These are phyloP conservation scores for Sarocladiaceae sp. DNA, from an alignment of 2,329 filamentous ascomycete species.

Conservation along the genomic window DNA sequence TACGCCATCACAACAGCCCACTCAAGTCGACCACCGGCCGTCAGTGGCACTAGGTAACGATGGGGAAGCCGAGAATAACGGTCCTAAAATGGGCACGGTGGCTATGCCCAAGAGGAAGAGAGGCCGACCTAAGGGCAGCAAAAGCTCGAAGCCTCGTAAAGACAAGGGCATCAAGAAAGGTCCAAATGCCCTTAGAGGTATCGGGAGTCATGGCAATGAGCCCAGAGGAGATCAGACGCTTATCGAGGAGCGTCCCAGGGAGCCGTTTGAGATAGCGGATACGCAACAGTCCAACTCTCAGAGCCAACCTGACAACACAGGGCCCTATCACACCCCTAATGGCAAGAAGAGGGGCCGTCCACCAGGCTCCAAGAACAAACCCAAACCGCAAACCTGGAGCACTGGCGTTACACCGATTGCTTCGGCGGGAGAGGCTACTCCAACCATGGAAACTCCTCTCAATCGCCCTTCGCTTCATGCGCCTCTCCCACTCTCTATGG, in stretches of 20 bases:
- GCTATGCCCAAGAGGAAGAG: slow-evolving; percentile 35
- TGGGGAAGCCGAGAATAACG: too few relatives aligned
- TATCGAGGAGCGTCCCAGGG: neutral
- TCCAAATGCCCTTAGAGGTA: slow-evolving; percentile 10
- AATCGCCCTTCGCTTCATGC: too few relatives aligned
- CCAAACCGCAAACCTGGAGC: slow-evolving; percentile 17
- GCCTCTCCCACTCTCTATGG: too few relatives aligned
- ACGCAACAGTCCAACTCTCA: neutral
- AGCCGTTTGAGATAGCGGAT: neutral
- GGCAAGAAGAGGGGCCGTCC: slow-evolving; percentile 31
- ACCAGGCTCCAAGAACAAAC: slow-evolving; percentile 40
- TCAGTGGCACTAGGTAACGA: slow-evolving; percentile 10
- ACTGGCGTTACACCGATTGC: neutral
- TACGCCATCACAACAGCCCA: too few relatives aligned
- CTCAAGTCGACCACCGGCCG: too few relatives aligned
- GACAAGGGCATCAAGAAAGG: slow-evolving; percentile 47
- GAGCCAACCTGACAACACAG: neutral
- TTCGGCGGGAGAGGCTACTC: neutral
- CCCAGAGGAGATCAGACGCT: neutral
- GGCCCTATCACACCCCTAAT: slow-evolving; percentile 15
- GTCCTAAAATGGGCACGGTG: slow-evolving; percentile 11
- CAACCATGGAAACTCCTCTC: too few relatives aligned
- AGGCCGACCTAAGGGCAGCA: slow-evolving; percentile 51
- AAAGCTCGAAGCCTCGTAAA: slow-evolving; percentile 30
- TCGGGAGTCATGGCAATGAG: neutral